Percentiles rank a stretch among this genome's conserved stretches.
Evolutionary conservation across 176 grass and related monocot genomes (phyloP).

Genomic region (Panicum miliaceum): DNA sequence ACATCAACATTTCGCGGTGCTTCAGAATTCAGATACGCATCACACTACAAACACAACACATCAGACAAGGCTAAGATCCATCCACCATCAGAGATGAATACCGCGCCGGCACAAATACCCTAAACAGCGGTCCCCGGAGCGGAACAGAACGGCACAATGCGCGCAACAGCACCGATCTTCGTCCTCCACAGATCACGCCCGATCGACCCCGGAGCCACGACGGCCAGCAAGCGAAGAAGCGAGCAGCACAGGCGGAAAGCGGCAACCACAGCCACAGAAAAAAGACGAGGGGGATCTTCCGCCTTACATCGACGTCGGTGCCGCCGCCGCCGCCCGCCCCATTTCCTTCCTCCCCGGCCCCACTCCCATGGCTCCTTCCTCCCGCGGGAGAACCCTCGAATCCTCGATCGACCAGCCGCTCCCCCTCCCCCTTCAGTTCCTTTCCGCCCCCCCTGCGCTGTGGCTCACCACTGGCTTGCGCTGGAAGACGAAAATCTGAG

Average conservation of each 20-base stretch:
- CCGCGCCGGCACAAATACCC: background rate
- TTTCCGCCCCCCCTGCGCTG: background rate
- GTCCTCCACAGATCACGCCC: background rate
- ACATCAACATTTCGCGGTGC: background rate
- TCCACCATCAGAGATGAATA: background rate
- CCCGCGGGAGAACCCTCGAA: background rate
- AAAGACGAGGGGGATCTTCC: background rate
- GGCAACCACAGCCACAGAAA: no score
- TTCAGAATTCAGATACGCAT: background rate
- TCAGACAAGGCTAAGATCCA: background rate
- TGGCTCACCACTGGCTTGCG: background rate
- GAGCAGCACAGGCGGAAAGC: background rate
- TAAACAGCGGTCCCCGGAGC: background rate
- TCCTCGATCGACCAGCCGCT: background rate
- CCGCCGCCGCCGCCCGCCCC: background rate
- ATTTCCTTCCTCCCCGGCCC: background rate
- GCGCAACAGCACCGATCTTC: background rate
- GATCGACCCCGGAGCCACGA: background rate
- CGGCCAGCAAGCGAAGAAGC: background rate
- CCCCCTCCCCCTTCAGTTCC: background rate
- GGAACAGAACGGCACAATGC: background rate
- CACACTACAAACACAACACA: no score
- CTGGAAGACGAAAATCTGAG: background rate
- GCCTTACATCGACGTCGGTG: background rate
- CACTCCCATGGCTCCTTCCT: slow-evolving; percentile 14